phyloP scores from a whole-genome alignment of 2,329 filamentous ascomycete species.

The Cordyceps pruinosa region DNA sequence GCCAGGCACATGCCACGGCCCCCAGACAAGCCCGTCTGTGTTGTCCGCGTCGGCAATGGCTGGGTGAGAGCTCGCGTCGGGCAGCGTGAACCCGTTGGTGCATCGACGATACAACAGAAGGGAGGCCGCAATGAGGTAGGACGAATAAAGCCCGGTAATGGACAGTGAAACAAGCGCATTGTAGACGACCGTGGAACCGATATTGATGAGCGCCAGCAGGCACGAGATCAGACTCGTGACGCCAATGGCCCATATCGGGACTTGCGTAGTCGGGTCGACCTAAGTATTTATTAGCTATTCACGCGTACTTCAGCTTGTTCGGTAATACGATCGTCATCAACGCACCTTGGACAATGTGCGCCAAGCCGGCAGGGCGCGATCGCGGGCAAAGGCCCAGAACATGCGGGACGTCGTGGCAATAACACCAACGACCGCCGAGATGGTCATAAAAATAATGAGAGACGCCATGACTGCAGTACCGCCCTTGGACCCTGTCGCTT shows the following conservation, averaged over 20 bases:
- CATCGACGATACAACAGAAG: conserved; percentile 25
- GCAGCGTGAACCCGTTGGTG: conserved; percentile 20
- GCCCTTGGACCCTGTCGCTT: conserved; percentile 39
- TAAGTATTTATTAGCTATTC: not conserved
- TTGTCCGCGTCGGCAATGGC: conserved; percentile 23
- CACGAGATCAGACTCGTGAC: conserved; percentile 22
- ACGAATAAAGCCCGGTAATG: conserved; percentile 24
- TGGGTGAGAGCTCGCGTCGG: conserved; percentile 18
- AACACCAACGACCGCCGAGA: conserved; percentile 43
- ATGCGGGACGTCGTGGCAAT: conserved; percentile 52
- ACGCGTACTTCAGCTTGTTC: not conserved
- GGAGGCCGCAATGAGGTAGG: conserved; percentile 24
- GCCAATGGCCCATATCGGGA: conserved; percentile 23
- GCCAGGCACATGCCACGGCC: conserved; percentile 47
- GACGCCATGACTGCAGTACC: conserved; percentile 44
- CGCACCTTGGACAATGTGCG: conserved; percentile 21
- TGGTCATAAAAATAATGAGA: conserved; percentile 42
- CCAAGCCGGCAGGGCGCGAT: conserved; percentile 27
- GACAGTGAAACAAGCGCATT: conserved; percentile 24
- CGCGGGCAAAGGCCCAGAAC: conserved; percentile 45
- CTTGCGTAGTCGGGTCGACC: conserved; percentile 19
- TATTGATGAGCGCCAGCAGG: conserved; percentile 27
- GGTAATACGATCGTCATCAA: not conserved
- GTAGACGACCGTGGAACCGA: conserved; percentile 25
- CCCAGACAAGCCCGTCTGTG: conserved; percentile 35